Evolutionary conservation across 177 flowering plant genomes (phyloP), one percentile per base, ranked within the genome.

Genomic region (Vitis hybrid): DNA sequence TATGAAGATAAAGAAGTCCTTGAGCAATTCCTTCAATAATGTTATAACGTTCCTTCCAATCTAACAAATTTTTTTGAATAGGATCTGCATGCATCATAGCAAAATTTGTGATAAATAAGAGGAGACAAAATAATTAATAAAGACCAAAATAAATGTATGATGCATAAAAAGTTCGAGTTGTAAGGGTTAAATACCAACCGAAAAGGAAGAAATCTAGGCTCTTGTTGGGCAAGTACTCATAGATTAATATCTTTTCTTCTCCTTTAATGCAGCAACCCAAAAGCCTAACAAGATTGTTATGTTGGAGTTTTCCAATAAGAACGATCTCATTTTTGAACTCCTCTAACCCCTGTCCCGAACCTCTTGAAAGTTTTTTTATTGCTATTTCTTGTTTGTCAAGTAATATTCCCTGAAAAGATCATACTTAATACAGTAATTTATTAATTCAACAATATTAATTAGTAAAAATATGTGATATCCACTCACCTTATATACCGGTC

Each of bases 401-500:
- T n/a, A n/a, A n/a, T n/a, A n/a, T n/a, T n/a, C n/a, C n/a, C n/a
- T n/a, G n/a, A n/a, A n/a, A n/a, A n/a, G n/a, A n/a, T n/a, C n/a
- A n/a, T n/a, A n/a, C n/a, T n/a, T n/a, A n/a, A n/a, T n/a, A n/a
- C n/a, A n/a, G n/a, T n/a, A n/a, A n/a, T n/a, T n/a, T n/a, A n/a
- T n/a, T n/a, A n/a, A n/a, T n/a, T n/a, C n/a, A n/a, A n/a, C n/a
- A n/a, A n/a, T n/a, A n/a, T n/a, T n/a, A n/a, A n/a, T n/a, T n/a
- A n/a, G n/a, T n/a, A n/a, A n/a, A n/a, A n/a, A n/a, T n/a, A n/a
- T n/a, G n/a, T n/a, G n/a, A n/a, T n/a, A n/a, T n/a, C n/a, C n/a
- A n/a, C n/a, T n/a, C n/a, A n/a, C n/a, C n/a, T n/a, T 75, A 49
- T 71, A 78, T 51, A 75, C 76, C 6, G 78, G 70, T 51, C 81